Evolutionary conservation across 1,284 basidiomycete genomes (phyloP).

Genomic region (Leccinum griseonigrum): DNA sequence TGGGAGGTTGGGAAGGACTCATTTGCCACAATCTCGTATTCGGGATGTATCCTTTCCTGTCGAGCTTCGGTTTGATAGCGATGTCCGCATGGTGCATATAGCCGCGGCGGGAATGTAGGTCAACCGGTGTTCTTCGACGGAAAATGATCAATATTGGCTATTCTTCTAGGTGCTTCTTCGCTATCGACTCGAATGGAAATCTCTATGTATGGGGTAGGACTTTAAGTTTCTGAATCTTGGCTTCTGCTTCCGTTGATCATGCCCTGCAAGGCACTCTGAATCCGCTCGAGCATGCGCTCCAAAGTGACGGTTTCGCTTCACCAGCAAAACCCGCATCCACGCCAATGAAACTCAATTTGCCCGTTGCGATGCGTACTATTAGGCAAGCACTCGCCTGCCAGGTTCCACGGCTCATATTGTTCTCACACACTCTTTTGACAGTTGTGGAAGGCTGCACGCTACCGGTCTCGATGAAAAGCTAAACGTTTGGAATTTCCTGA

Average conservation of each 20-base stretch:
- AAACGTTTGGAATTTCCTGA: slow-evolving; percentile 69
- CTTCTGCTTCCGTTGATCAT: slow-evolving; percentile 6
- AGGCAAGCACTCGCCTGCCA: slow-evolving; percentile 42
- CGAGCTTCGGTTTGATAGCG: slow-evolving; percentile 50
- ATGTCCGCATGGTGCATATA: slow-evolving; percentile 67
- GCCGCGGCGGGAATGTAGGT: slow-evolving; percentile 79
- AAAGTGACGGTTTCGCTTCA: slow-evolving; percentile 56
- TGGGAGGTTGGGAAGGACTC: slow-evolving; percentile 56
- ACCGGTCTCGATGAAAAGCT: slow-evolving; percentile 58
- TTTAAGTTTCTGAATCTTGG: neutral
- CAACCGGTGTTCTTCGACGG: neutral
- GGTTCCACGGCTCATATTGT: slow-evolving; percentile 2
- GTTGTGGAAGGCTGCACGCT: slow-evolving; percentile 73
- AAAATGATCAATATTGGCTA: slow-evolving; percentile 5
- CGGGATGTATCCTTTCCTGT: slow-evolving; percentile 59
- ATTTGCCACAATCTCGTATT: slow-evolving; percentile 32
- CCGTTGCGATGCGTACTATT: slow-evolving; percentile 54
- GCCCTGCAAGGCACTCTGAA: slow-evolving; percentile 56
- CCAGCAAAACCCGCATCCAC: slow-evolving; percentile 45
- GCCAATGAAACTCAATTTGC: slow-evolving; percentile 59
- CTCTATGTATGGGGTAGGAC: slow-evolving; percentile 81
- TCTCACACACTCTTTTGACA: slow-evolving; percentile 31
- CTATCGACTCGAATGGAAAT: slow-evolving; percentile 69
- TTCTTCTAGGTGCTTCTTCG: slow-evolving; percentile 69
- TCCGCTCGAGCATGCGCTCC: slow-evolving; percentile 42